Evolutionary conservation across 108 stramenopile genomes (phyloP).

Genomic region (Nitzschia palea): DNA sequence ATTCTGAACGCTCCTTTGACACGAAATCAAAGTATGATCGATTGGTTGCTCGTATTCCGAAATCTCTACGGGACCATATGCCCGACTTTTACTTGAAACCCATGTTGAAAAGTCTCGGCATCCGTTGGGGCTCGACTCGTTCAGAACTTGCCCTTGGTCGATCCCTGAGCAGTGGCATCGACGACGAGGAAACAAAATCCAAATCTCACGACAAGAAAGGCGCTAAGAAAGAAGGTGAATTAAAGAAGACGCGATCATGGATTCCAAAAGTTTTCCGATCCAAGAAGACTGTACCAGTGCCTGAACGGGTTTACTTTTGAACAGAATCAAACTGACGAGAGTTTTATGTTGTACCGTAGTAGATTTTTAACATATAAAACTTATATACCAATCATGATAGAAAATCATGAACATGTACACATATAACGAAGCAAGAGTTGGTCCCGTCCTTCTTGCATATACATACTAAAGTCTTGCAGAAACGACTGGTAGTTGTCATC

Average conservation of each 20-base stretch:
- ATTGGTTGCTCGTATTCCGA: conserved; percentile 34
- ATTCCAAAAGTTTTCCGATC: conserved; percentile 10
- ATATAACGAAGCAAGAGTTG: no score
- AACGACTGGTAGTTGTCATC: no score
- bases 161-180: neutral
- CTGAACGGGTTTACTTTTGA: neutral
- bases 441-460: no score
- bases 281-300: neutral
- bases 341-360: no score
- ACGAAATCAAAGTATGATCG: conserved; percentile 16
- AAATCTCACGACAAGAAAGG: neutral
- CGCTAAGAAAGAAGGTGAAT: neutral
- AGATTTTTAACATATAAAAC: no score
- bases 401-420: no score
- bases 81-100: conserved; percentile 53
- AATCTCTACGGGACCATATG: conserved; percentile 47
- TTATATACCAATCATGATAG: no score
- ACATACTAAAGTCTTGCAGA: no score
- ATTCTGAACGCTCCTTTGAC: neutral
- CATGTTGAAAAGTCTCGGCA: conserved; percentile 15
- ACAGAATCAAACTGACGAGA: no score
- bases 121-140: conserved; percentile 6
- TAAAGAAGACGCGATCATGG: conserved; percentile 3
- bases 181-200: neutral
- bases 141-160: neutral